phyloP scores from a whole-genome alignment of 768 basidiomycete genomes.

The Lentinula raphanica region DNA sequence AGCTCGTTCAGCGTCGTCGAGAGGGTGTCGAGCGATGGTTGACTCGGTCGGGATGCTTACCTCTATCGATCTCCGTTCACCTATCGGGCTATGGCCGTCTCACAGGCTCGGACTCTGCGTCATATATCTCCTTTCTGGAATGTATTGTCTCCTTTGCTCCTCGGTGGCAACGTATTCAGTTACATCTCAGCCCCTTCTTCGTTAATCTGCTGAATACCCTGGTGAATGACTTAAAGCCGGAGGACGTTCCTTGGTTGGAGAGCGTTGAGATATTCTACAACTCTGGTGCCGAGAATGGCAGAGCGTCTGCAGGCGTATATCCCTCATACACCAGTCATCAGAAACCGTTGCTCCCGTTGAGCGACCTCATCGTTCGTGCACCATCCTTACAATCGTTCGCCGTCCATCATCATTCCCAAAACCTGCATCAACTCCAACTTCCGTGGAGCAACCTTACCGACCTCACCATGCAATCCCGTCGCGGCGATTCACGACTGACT shows the following conservation, averaged over 20 bases:
- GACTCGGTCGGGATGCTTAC: not conserved
- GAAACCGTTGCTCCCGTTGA: not conserved
- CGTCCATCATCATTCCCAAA: not conserved
- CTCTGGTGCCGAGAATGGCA: not conserved
- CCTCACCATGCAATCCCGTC: not conserved
- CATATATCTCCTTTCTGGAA: not conserved
- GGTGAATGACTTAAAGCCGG: not conserved
- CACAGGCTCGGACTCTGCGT: not conserved
- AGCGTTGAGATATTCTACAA: constrained; percentile 2
- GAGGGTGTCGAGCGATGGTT: constrained; percentile 4
- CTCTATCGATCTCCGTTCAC: constrained; percentile 1
- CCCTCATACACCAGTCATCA: not conserved
- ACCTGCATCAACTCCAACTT: not conserved
- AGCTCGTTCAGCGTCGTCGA: not conserved
- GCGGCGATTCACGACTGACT: not conserved
- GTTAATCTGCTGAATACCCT: not conserved
- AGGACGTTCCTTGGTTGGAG: not conserved
- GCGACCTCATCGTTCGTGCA: not conserved
- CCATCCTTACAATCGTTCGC: constrained; percentile 4
- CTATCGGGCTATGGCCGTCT: constrained; percentile 1
- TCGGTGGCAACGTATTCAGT: constrained; percentile 1
- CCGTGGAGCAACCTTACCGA: constrained; percentile 1
- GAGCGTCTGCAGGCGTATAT: not conserved
- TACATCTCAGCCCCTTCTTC: constrained; percentile 3
- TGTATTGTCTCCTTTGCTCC: not conserved